Evolutionary conservation across 371 early-diverging fungal genomes (phyloP).

Genomic region (Saksenaea oblongispora): DNA sequence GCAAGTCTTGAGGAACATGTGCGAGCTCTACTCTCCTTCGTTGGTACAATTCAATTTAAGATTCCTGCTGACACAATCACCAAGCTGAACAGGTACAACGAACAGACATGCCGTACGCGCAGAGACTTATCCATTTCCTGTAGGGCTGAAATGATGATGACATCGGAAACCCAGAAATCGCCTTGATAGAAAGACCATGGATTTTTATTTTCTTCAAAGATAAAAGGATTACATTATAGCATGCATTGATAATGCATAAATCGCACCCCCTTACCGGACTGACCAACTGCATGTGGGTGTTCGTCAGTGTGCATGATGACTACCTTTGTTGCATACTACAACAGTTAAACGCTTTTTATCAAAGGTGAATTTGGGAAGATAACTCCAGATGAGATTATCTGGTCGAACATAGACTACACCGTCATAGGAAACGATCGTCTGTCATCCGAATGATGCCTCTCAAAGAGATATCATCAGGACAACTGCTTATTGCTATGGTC

Average conservation of each 20-base stretch:
- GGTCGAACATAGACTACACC: no score
- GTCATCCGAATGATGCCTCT: no score
- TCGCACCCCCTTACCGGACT: background rate
- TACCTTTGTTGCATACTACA: no score
- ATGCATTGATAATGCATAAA: no score
- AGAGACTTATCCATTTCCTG: background rate
- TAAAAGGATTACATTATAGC: background rate
- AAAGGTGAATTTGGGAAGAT: no score
- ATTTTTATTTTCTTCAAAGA: background rate
- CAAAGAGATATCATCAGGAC: no score
- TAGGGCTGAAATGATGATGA: conserved; percentile 20
- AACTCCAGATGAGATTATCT: no score
- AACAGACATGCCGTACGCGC: background rate
- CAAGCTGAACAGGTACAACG: conserved; percentile 64
- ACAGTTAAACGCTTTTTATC: no score
- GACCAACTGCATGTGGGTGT: background rate
- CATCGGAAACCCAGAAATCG: background rate
- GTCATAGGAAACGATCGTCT: no score
- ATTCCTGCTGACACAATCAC: conserved; percentile 82
- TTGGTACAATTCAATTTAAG: conserved; percentile 80
- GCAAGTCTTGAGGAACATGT: conserved; percentile 38
- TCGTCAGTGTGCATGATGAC: no score
- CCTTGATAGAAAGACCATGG: background rate
- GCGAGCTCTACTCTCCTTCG: conserved; percentile 75
- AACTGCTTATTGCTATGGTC: no score